Evolutionary conservation across 768 basidiomycete genomes (phyloP), one percentile per base, ranked within the genome.

Genomic region (Tephrocybe sp.): DNA sequence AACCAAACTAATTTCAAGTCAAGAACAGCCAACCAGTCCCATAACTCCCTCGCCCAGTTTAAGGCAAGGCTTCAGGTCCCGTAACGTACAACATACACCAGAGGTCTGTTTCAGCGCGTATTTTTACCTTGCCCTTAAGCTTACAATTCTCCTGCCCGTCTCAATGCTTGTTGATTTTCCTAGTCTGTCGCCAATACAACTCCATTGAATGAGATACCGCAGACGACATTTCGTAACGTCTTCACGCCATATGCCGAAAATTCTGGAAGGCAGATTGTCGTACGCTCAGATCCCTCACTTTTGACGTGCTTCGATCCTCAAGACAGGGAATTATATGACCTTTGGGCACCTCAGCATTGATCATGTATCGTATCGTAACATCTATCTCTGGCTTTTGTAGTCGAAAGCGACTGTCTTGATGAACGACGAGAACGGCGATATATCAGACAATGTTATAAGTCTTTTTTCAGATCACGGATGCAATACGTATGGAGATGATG

Each of bases 301-400:
- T 62, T 82, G 49, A 87, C 87, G 31, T 86, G 80, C 55, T 92
- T 92, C 59, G 88, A 92, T 65, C 77, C 81, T 12, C 72, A 77
- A 19, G 90, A 92, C 68, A 83, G 76, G 68, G 85, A 89, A 57
- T 72, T 92, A 17, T 90, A 91, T 59, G 80, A 83, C 39, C 72
- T 91, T 9, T 92, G 90, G 89, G 85, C 74, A 23, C 84, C 86
- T 4, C 76, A 68, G 54, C 60, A 64, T 52, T 73, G 58, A 60
- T 22, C 19, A 22, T 34, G 17, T 17, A 19, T 38, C 30, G 41
- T 17, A 31, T 26, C n/a, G 6, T 16, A 31, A 20, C 10, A 26
- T 49, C 22, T 35, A 6, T 30, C 26, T 14, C 6, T 10, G 34
- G 43, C 20, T 20, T 26, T 16, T 38, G 20, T 17, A 6, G 20